phyloP scores from a whole-genome alignment of 495 filamentous ascomycete genomes.

The Emericellopsis terricola region DNA sequence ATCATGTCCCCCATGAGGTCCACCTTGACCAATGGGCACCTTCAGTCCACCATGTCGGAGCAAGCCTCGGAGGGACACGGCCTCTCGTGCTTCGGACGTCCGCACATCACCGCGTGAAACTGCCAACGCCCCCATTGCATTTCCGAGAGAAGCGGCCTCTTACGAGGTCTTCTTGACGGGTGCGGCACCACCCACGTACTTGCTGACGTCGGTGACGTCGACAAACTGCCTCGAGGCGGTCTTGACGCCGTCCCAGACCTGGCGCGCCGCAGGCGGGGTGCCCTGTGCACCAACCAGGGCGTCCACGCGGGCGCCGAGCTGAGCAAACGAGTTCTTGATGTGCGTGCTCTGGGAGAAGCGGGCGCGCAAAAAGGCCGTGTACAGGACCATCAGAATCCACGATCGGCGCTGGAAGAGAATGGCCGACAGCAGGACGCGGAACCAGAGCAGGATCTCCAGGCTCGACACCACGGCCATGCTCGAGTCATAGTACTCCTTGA shows the following conservation, averaged over 20 bases:
- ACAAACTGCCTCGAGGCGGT: constrained; percentile 48
- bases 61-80: too few species aligned
- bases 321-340: constrained; percentile 61
- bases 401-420: constrained; percentile 76
- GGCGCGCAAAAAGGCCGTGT: constrained; percentile 82
- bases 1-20: too few species aligned
- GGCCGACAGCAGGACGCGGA: constrained; percentile 60
- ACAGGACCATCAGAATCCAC: constrained; percentile 71
- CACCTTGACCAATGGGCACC: too few species aligned
- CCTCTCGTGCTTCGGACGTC: too few species aligned
- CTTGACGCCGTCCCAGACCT: constrained; percentile 76
- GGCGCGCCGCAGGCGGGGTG: constrained; percentile 66
- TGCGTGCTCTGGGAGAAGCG: constrained; percentile 83
- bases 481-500: constrained; percentile 92
- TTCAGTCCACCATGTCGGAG: too few species aligned
- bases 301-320: constrained; percentile 59
- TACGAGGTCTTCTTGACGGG: constrained; percentile 35
- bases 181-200: constrained; percentile 39
- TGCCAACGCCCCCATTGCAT: too few species aligned
- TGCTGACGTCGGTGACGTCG: constrained; percentile 58
- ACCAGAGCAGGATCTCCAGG: constrained; percentile 65
- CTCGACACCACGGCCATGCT: constrained; percentile 67
- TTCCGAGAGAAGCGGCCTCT: too few species aligned
- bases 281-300: constrained; percentile 67
- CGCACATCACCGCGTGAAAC: too few species aligned